Base-by-base conservation (phyloP, 1,284 basidiomycete genomes). In the Rhizoctonia solani region DNA sequence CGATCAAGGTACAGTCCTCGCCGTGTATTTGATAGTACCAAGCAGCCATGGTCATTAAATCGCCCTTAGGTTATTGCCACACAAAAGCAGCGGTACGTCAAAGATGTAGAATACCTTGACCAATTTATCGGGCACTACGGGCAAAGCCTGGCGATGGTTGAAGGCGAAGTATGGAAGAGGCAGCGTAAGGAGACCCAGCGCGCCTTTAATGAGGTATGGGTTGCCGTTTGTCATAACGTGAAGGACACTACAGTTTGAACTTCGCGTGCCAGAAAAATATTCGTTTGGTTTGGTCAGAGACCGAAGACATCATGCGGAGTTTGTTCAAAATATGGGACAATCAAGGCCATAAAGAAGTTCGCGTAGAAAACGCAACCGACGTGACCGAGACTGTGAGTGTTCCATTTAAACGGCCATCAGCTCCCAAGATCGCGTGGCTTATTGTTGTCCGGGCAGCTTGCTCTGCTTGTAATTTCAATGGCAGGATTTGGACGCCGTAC, bases 181-280 rank as follows among this genome's bases (percentile, higher is more conserved):
- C 69, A 70, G 53, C 66, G 69, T n/a, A 68, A 61, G 39, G 52
- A 61, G 21, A 55, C 56, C 11, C 52, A 61, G 27, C 58, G 37
- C 0, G 66, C 69, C 6, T 70, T 70, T 21, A 39, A 56, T 8
- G 69, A 70, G 53, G 42, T 54, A 21, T 53, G 59, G 30, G n/a
- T 30, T 39, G 9, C 37, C 21, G 44, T n/a, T n/a, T 19, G 21
- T 11, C 19, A 46, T 46, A 46, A 11, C 6, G 13, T 46, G 21
- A 6, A 46, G 21, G 21, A 46, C 11, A 11, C 11, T 9, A 8
- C 8, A 21, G 14, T 9, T 16, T 4, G 11, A 32, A 6, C 11
- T 46, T 47, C 21, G 4, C 4, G 25, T 3, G 13, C 29, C 34
- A 65, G 59, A 53, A 65, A 65, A 65, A 65, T 23, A 25, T 53